Evolutionary conservation across 2,329 filamentous ascomycete species (phyloP).

Genomic region (Dryadomyces quercus-mongolicae): DNA sequence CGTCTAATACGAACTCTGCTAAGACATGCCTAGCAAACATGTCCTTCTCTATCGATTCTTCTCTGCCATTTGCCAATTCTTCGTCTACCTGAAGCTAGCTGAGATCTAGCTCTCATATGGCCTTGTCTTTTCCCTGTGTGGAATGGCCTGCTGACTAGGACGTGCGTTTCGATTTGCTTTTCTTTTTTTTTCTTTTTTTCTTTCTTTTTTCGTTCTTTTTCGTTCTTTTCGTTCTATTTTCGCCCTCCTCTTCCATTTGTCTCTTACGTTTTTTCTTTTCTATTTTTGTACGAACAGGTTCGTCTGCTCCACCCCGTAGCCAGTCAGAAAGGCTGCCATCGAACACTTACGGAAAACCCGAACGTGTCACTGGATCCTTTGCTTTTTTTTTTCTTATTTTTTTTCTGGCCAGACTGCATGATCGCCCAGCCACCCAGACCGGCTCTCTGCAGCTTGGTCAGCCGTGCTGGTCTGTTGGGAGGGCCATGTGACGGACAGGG

Average conservation of each 20-base stretch:
- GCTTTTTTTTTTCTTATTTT: background rate
- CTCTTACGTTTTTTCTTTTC: constrained; percentile 2
- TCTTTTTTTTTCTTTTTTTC: background rate
- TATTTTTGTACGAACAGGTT: background rate
- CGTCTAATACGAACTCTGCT: too few species aligned
- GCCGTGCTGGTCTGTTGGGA: background rate
- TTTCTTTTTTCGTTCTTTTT: background rate
- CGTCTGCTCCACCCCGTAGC: background rate
- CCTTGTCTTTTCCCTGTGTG: background rate
- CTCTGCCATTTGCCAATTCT: background rate
- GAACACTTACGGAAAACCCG: background rate
- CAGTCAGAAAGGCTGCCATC: background rate
- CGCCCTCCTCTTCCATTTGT: background rate
- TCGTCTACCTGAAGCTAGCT: background rate
- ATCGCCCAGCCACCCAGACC: background rate
- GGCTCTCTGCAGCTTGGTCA: background rate
- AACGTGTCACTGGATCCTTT: background rate
- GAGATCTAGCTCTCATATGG: background rate
- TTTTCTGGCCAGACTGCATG: background rate
- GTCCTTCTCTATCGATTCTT: background rate
- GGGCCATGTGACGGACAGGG: background rate
- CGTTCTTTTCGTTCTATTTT: background rate
- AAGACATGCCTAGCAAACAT: background rate
- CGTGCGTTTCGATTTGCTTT: background rate
- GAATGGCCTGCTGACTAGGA: background rate